These are phyloP conservation scores for Candida piceae DNA, from an alignment of 805 yeast genomes.

Conservation along the genomic window DNA sequence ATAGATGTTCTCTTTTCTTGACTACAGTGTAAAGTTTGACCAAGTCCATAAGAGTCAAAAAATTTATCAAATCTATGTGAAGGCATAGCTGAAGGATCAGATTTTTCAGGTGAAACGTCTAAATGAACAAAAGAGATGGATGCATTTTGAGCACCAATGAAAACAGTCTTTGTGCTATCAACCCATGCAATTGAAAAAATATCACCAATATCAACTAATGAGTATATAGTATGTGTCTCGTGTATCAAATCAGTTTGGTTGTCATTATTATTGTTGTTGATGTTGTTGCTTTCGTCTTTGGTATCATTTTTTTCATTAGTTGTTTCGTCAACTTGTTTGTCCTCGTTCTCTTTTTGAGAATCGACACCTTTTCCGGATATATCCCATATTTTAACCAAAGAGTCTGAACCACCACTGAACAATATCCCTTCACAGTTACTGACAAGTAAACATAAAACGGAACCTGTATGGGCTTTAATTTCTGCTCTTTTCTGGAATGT, in stretches of 20 bases:
- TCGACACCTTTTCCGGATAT: constrained; percentile 30
- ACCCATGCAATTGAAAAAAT: constrained; percentile 80
- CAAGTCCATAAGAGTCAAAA: constrained; percentile 87
- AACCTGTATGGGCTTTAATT: constrained; percentile 61
- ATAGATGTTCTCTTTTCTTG: constrained; percentile 18
- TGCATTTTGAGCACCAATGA: constrained; percentile 91
- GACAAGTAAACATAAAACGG: constrained; percentile 66
- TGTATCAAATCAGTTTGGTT: constrained; percentile 4
- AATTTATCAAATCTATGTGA: constrained; percentile 73
- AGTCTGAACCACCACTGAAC: constrained; percentile 87
- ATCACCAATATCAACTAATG: constrained; percentile 87
- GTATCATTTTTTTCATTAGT: neutral
- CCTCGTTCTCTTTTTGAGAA: too few species aligned
- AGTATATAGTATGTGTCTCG: constrained; percentile 66
- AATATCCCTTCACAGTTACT: constrained; percentile 51
- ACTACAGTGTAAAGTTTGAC: constrained; percentile 25
- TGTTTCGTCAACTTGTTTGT: too few species aligned
- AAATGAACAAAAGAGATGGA: constrained; percentile 68
- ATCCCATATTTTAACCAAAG: constrained; percentile 83
- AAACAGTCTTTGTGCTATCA: constrained; percentile 52
- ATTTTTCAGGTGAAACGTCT: constrained; percentile 16
- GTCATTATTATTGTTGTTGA: neutral
- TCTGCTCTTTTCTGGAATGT: constrained; percentile 54
- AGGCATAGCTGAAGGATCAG: constrained; percentile 41
- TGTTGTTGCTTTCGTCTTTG: neutral